Conservation (phyloP, 208 protist species). For the Leishmania turanica region DNA sequence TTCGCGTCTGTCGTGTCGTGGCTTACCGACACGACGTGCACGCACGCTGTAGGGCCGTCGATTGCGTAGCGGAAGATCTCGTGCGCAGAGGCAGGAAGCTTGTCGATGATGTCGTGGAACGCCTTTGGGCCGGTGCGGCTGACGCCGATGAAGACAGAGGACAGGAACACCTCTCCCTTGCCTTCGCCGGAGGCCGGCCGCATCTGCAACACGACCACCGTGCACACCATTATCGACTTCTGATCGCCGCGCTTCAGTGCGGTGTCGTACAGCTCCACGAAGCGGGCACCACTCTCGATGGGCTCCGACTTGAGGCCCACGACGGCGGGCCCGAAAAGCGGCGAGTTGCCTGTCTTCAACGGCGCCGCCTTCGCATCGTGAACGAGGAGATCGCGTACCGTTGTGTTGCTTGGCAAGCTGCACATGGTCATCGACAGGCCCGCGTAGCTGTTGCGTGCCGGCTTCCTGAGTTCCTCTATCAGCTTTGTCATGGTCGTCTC, state of each 20-base stretch:
- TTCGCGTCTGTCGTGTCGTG: conserved; percentile 24
- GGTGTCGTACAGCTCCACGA: conserved; percentile 31
- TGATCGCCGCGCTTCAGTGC: conserved; percentile 26
- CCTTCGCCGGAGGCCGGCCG: conserved; percentile 11
- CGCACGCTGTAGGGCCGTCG: conserved; percentile 42
- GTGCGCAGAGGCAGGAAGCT: conserved; percentile 17
- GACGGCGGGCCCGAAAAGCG: conserved; percentile 53
- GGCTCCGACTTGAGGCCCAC: conserved; percentile 32
- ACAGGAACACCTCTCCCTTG: conserved; percentile 46
- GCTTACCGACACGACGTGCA: conserved; percentile 39
- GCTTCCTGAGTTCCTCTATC: conserved; percentile 27
- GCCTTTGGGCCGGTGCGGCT: conserved; percentile 32
- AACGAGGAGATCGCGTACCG: conserved; percentile 44
- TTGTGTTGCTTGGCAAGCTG: conserved; percentile 32
- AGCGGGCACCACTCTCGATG: conserved; percentile 29
- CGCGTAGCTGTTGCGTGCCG: conserved; percentile 28
- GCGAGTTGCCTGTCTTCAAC: conserved; percentile 47
- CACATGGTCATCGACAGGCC: conserved; percentile 36
- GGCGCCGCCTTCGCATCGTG: conserved; percentile 17
- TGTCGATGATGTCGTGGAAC: conserved; percentile 39
- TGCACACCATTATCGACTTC: conserved; percentile 43
- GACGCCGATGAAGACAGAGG: conserved; percentile 47
- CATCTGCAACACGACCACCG: conserved; percentile 56
- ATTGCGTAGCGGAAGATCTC: conserved; percentile 56
- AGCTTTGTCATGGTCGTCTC: conserved; percentile 29